Percentiles rank a stretch among this genome's conserved stretches.
Evolutionary conservation across 495 filamentous ascomycete species (phyloP).

Genomic region (Peziza echinospora): DNA sequence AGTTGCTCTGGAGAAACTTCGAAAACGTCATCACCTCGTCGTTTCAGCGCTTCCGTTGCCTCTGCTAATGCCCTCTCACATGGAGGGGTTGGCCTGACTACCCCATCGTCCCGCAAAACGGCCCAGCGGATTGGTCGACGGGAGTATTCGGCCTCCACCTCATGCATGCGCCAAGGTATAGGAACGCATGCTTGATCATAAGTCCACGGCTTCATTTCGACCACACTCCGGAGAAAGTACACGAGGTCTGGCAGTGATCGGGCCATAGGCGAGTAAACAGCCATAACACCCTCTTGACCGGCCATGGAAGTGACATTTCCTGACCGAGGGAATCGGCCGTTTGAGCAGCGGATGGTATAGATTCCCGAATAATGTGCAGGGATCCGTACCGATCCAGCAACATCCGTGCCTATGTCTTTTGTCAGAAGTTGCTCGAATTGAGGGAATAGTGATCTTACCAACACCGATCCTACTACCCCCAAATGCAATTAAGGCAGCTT

Average conservation of each 20-base stretch:
- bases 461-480: slow-evolving; percentile 82
- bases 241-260: slow-evolving; percentile 63
- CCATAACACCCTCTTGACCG: slow-evolving; percentile 77
- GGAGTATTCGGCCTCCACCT: slow-evolving; percentile 29
- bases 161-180: slow-evolving; percentile 47
- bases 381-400: slow-evolving; percentile 73
- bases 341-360: slow-evolving; percentile 77
- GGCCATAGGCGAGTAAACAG: slow-evolving; percentile 85
- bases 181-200: slow-evolving; percentile 79
- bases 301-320: slow-evolving; percentile 80
- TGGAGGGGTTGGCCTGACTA: slow-evolving; percentile 72
- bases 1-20: slow-evolving; percentile 33
- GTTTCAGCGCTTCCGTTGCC: slow-evolving; percentile 42
- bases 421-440: too few relatives aligned
- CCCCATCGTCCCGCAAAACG: slow-evolving; percentile 58
- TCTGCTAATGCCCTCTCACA: slow-evolving; percentile 55
- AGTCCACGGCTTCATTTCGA: slow-evolving; percentile 76
- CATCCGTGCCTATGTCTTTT: slow-evolving; percentile 62
- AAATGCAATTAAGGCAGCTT: slow-evolving; percentile 62
- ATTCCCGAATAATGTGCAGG: slow-evolving; percentile 85
- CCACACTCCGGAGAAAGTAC: slow-evolving; percentile 62
- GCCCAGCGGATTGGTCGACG: slow-evolving; percentile 38
- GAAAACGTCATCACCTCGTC: slow-evolving; percentile 53
- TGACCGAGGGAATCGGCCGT: slow-evolving; percentile 78
- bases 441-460: not conserved